Evolutionary conservation across 768 basidiomycete genomes (phyloP).

Genomic region (Trametes elegans): DNA sequence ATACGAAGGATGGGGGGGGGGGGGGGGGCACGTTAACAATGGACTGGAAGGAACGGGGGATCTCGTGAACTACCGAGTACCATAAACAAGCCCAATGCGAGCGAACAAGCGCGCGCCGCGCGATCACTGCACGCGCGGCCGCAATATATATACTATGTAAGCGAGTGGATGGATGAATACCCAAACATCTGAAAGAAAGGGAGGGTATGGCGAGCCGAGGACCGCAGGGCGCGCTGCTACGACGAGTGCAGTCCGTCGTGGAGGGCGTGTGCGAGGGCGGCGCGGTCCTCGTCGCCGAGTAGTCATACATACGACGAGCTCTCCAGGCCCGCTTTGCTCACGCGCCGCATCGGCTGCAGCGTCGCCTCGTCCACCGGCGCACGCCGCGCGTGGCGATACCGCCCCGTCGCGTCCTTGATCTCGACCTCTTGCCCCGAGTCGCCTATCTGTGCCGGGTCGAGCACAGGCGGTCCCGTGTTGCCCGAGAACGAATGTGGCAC

Average conservation of each 20-base stretch:
- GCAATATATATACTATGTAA: no score
- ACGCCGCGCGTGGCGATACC: conserved; percentile 83
- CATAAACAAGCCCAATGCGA: no score
- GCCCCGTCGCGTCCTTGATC: conserved; percentile 79
- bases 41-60: no score
- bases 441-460: conserved; percentile 47
- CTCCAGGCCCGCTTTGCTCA: conserved; percentile 93
- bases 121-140: no score
- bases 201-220: neutral
- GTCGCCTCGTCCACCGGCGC: conserved; percentile 89
- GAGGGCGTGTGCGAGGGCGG: neutral
- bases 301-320: conserved; percentile 36
- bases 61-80: no score
- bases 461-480: conserved; percentile 17
- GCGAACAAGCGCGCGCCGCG: no score
- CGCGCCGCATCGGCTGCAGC: conserved; percentile 83
- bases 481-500: conserved; percentile 29
- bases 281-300: neutral
- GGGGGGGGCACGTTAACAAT: no score
- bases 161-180: no score
- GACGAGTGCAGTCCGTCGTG: neutral
- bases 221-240: neutral
- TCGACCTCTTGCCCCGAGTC: conserved; percentile 83
- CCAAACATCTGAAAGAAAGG: no score
- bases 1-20: no score